Base-by-base conservation (phyloP, 2,329 filamentous ascomycete species). In the Alternaria alternata region DNA sequence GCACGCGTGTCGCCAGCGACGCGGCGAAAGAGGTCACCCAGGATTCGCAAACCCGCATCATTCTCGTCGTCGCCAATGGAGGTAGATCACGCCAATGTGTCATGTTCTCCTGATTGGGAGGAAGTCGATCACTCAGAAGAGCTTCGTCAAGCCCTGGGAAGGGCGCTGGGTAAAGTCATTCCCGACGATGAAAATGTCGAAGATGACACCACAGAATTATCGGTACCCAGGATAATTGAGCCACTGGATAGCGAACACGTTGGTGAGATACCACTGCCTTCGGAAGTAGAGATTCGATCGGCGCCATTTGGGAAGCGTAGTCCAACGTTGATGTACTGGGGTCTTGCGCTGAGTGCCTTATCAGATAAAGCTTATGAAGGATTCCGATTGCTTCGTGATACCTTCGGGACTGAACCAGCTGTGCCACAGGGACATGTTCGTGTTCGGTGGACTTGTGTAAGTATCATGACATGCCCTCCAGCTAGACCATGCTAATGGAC, bases 391-490 rank as follows among this genome's bases (percentile, higher is more conserved):
- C 49, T 75, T 22, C 63, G 63, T 42, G 51, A 68, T 7, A 46
- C 38, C n/a, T 73, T 72, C 60, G 75, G 75, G 6, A 65, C 69
- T n/a, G 76, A 78, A 54, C 70, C 64, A 36, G 67, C 68, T 12
- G 69, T 78, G 18, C 59, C 68, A 7, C 48, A 63, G 22, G 65
- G 67, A 4, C 72, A 77, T 62, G 71, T 73, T n/a, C 73, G 75
- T 11, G 73, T 79, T 20, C 69, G 75, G 24, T 79, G 76, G 76
- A 75, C 66, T 39, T 79, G 76, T 60, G 74, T 76, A 63, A 66
- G 71, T 65, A 9, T 7, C 1, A 20, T 11, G 18, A 11, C 38
- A 28, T 9, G 32, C 3, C 18, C 9, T 39, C 18, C 11, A 26
- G 11, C 11, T 22, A 26, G 7, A 41, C 26, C 9, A 18, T 54